Base-by-base conservation (phyloP, 768 basidiomycete species). In the Nevesoporus exiguus region DNA sequence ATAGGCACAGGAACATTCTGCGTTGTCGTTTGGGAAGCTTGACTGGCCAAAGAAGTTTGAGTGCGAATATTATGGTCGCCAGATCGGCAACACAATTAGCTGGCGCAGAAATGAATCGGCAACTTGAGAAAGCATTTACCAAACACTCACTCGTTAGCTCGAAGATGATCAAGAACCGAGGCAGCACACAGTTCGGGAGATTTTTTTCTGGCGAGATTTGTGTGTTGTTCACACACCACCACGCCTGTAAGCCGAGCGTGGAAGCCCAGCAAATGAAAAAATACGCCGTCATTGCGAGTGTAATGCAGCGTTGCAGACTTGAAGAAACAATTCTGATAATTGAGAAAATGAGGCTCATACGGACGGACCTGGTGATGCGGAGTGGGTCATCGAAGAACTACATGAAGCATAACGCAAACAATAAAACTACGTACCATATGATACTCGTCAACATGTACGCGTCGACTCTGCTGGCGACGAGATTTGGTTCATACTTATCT, bases 1-100 rank as follows among this genome's bases (percentile, higher is more conserved):
- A 64, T 19, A 57, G 36, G 29, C 30, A 52, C 15, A 64, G n/a
- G 25, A 58, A 46, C 62, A 63, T 63, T 29, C 46, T 51, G 36
- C 49, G 62, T 22, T 61, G 59, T 37, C 54, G 19, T 31, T 6
- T 24, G 13, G 62, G 59, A 44, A 63, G 62, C 9, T 41, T 55
- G 25, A 60, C 36, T 19, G 39, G 44, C 62, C 59, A 55, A 31
- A 63, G 55, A 10, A 63, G 47, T 29, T 60, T 60, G 29, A 63
- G 22, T 0, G 58, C 47, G 6, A 60, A 34, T 5, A 24, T 9
- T 7, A 57, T 17, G 1, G 42, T 47, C 0, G 10, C n/a, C 9
- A 29, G 24, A 15, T 60, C 61, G 5, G 49, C 30, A 5, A 21
- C 6, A 30, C 54, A 63, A 27, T 44, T 42, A 11, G 24, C 61